A percentile compares a stretch with the other conserved stretches of the same genome.
Conservation (phyloP, 306 rosid genomes). For the Cicer arietinum region DNA sequence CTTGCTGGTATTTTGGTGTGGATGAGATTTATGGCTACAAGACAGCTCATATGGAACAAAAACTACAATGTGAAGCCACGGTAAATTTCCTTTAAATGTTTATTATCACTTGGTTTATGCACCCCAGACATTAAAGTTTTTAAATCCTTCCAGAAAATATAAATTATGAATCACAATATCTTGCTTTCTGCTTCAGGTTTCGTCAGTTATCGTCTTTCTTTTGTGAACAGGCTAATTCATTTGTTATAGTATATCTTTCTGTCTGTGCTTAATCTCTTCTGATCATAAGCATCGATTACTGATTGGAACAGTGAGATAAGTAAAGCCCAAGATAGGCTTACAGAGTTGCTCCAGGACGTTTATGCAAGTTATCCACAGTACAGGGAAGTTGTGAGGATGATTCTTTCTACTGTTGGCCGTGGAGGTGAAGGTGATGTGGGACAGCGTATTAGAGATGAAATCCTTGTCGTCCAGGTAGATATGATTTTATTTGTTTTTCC, state of each 20-base stretch:
- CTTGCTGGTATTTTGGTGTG: conserved; percentile 90
- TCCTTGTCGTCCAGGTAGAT: conserved; percentile 87
- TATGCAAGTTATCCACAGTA: conserved; percentile 74
- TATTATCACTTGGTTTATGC: conserved; percentile 33
- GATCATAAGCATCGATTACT: conserved; percentile 32
- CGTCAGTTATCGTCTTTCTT: conserved; percentile 17
- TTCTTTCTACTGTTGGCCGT: conserved; percentile 95
- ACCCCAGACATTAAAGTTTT: conserved; percentile 28
- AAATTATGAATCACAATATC: conserved; percentile 25
- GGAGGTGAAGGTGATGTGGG: conserved; percentile 99
- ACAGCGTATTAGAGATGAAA: conserved; percentile 98
- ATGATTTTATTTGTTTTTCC: conserved; percentile 33
- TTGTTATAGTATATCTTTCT: conserved; percentile 18
- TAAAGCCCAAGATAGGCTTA: conserved; percentile 94
- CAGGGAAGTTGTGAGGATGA: conserved; percentile 83
- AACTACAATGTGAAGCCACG: conserved; percentile 99
- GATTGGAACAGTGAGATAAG: conserved; percentile 86
- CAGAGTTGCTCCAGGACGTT: conserved; percentile 78
- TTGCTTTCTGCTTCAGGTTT: conserved; percentile 33
- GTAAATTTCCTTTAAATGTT: conserved; percentile 52
- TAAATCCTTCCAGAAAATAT: conserved; percentile 28
- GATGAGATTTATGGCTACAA: conserved; percentile 99
- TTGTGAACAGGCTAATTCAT: conserved; percentile 35
- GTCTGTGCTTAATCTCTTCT: conserved; percentile 40
- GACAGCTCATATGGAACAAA: conserved; percentile 99